Evolutionary conservation across 2,329 filamentous ascomycete genomes (phyloP).

Genomic region (Ophiosphaerella narmari): DNA sequence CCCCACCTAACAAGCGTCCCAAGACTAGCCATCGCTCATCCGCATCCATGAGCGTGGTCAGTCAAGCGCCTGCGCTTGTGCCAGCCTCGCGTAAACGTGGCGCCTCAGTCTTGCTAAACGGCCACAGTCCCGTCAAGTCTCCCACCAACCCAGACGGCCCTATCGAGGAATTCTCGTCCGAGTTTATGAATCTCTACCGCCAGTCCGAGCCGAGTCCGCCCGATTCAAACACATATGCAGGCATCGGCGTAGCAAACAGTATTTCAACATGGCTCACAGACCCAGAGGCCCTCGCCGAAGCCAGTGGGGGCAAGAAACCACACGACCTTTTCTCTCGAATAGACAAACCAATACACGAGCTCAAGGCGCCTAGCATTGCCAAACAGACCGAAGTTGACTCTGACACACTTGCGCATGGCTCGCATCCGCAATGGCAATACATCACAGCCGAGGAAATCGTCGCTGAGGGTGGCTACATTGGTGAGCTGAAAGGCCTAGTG

Average conservation of each 20-base stretch:
- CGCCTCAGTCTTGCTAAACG: slow-evolving; percentile 62
- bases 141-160: slow-evolving; percentile 69
- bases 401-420: slow-evolving; percentile 56
- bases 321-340: slow-evolving; percentile 73
- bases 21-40: slow-evolving; percentile 83
- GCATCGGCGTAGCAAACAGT: slow-evolving; percentile 73
- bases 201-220: slow-evolving; percentile 60
- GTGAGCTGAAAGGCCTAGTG: slow-evolving; percentile 70
- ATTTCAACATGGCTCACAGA: slow-evolving; percentile 81
- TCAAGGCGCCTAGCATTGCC: slow-evolving; percentile 57
- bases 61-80: slow-evolving; percentile 67
- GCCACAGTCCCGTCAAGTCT: slow-evolving; percentile 76
- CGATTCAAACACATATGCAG: slow-evolving; percentile 77
- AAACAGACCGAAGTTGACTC: slow-evolving; percentile 59
- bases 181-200: slow-evolving; percentile 76
- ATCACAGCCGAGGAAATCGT: slow-evolving; percentile 61
- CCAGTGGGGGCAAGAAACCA: slow-evolving; percentile 65
- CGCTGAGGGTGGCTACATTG: slow-evolving; percentile 60
- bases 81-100: slow-evolving; percentile 66
- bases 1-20: slow-evolving; percentile 74
- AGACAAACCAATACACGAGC: slow-evolving; percentile 59
- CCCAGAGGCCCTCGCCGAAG: slow-evolving; percentile 67
- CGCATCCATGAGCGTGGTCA: slow-evolving; percentile 73
- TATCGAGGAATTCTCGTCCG: slow-evolving; percentile 71
- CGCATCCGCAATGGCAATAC: slow-evolving; percentile 71